Conservation (phyloP, 495 filamentous ascomycete genomes). For the Penicillium ucsense region DNA sequence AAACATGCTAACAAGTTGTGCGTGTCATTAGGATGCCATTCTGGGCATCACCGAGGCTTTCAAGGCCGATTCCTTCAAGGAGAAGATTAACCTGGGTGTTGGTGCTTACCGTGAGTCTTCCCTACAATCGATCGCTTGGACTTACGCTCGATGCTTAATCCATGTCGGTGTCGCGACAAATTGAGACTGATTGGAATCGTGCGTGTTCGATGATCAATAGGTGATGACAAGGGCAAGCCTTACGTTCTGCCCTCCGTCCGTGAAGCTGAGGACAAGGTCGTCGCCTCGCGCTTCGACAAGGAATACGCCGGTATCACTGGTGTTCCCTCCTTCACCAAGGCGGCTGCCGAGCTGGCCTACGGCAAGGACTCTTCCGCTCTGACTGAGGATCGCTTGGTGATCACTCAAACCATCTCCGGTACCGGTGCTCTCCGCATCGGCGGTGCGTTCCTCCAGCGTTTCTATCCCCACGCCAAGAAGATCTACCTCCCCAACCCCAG, state of each 20-base stretch:
- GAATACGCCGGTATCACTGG: conserved; percentile 98
- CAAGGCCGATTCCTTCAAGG: conserved; percentile 83
- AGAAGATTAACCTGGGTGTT: conserved; percentile 96
- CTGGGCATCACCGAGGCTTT: conserved; percentile 98
- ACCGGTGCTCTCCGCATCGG: conserved; percentile 93
- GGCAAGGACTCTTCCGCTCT: conserved; percentile 67
- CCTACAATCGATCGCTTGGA: background rate
- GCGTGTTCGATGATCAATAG: conserved; percentile 13
- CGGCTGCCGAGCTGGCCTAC: conserved; percentile 85
- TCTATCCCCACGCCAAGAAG: conserved; percentile 82
- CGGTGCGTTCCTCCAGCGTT: conserved; percentile 82
- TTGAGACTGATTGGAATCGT: conserved; percentile 6
- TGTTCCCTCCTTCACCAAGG: conserved; percentile 84
- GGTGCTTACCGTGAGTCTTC: conserved; percentile 41
- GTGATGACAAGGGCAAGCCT: conserved; percentile 94
- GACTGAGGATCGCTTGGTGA: conserved; percentile 69
- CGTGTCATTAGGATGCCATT: conserved; percentile 54
- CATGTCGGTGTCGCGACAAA: too few species aligned
- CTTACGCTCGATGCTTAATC: too few species aligned
- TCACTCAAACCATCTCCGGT: conserved; percentile 96
- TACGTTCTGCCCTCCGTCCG: conserved; percentile 93
- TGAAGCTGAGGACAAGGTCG: conserved; percentile 77
- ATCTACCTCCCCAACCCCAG: conserved; percentile 93
- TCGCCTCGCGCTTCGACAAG: conserved; percentile 73
- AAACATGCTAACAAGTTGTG: conserved; percentile 20